phyloP scores from a whole-genome alignment of 2,329 filamentous ascomycete species.

The Pseudocercospora musae region DNA sequence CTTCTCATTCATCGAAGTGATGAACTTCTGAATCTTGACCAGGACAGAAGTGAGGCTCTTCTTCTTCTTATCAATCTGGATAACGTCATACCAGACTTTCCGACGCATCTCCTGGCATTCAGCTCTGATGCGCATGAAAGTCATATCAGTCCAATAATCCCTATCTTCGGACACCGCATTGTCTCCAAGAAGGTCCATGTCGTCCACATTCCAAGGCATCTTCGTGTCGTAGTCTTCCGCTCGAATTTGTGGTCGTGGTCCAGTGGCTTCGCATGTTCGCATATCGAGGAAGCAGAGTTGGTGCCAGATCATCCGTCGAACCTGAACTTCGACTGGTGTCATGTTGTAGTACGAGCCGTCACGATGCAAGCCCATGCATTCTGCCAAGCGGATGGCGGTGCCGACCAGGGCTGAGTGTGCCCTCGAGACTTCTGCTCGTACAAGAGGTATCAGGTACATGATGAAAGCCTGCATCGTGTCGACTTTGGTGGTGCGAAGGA shows the following conservation, averaged over 20 bases:
- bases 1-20: conserved; percentile 60
- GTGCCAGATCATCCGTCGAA: conserved; percentile 71
- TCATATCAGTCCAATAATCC: conserved; percentile 64
- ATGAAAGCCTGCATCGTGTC: conserved; percentile 74
- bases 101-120: conserved; percentile 72
- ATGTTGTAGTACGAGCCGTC: conserved; percentile 66
- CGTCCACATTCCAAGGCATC: conserved; percentile 68
- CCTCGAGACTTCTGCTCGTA: conserved; percentile 67
- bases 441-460: conserved; percentile 73
- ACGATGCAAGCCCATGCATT: conserved; percentile 73
- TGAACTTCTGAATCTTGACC: conserved; percentile 66
- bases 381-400: conserved; percentile 68
- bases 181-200: conserved; percentile 55
- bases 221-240: conserved; percentile 72
- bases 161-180: conserved; percentile 44
- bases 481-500: conserved; percentile 67
- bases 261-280: conserved; percentile 70
- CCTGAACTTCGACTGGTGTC: conserved; percentile 65
- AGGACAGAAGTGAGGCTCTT: conserved; percentile 63
- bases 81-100: conserved; percentile 65
- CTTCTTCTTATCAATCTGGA: conserved; percentile 60
- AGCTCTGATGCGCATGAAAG: conserved; percentile 65
- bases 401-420: conserved; percentile 71
- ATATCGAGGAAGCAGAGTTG: conserved; percentile 75
- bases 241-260: conserved; percentile 68